phyloP scores from a whole-genome alignment of 371 early-diverging fungal species.

The Lichtheimia hyalospora region DNA sequence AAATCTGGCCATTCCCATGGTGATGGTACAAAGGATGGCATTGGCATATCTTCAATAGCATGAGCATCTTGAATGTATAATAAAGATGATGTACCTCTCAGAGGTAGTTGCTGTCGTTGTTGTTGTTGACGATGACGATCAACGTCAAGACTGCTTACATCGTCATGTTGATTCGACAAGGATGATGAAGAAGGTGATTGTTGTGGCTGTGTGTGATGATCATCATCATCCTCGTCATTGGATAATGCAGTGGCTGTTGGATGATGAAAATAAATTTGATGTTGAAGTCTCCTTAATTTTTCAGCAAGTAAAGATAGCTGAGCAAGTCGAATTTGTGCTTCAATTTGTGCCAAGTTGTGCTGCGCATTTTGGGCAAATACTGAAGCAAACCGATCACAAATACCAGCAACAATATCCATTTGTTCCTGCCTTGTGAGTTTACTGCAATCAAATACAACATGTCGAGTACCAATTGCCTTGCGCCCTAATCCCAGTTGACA shows the following conservation, averaged over 20 bases:
- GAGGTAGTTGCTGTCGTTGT: slow-evolving; percentile 7
- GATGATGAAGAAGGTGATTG: neutral
- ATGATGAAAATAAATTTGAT: slow-evolving; percentile 9
- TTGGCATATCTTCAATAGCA: slow-evolving; percentile 15
- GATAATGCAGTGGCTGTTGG: neutral
- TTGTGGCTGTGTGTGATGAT: neutral
- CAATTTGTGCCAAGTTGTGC: slow-evolving; percentile 23
- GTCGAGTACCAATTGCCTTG: slow-evolving; percentile 11
- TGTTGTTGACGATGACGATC: neutral
- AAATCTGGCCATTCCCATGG: slow-evolving; percentile 33
- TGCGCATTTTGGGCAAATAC: slow-evolving; percentile 27
- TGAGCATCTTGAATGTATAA: slow-evolving; percentile 14
- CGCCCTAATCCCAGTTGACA: slow-evolving; percentile 18
- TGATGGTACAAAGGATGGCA: slow-evolving; percentile 25
- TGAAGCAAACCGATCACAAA: slow-evolving; percentile 21
- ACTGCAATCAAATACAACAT: slow-evolving; percentile 16
- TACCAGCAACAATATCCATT: slow-evolving; percentile 14
- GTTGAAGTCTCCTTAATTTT: slow-evolving; percentile 13
- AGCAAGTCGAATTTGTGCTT: slow-evolving; percentile 14
- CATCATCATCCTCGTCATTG: neutral
- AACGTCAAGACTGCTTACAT: neutral
- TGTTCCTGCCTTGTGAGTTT: slow-evolving; percentile 9
- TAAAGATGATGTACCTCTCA: slow-evolving; percentile 13
- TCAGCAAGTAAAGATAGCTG: slow-evolving; percentile 9
- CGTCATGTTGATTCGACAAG: neutral